phyloP scores from a whole-genome alignment of 2,329 filamentous ascomycete genomes.

The Septoria linicola region DNA sequence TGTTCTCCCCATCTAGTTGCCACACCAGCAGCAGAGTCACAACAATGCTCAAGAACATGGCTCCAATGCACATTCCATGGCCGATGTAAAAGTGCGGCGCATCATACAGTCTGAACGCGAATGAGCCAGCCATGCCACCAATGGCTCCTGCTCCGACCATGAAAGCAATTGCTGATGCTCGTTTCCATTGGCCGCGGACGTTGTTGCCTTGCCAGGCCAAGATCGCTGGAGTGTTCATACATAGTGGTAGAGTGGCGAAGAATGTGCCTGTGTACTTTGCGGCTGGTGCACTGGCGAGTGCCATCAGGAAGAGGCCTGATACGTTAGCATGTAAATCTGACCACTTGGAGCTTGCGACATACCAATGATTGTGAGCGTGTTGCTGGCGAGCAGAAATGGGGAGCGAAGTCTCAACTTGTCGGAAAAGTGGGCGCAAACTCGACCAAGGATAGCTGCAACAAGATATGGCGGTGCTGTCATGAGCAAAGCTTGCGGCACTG shows the following conservation, averaged over 20 bases:
- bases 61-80: slow-evolving; percentile 18
- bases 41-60: slow-evolving; percentile 18
- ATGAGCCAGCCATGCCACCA: slow-evolving; percentile 60
- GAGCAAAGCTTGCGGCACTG: slow-evolving; percentile 43
- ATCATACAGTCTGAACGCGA: slow-evolving; percentile 24
- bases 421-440: slow-evolving; percentile 26
- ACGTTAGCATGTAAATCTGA: too few species aligned
- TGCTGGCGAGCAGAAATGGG: slow-evolving; percentile 27
- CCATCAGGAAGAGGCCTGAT: slow-evolving; percentile 22
- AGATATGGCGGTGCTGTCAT: slow-evolving; percentile 48
- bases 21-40: slow-evolving; percentile 16
- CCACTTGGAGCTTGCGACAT: too few species aligned
- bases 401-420: slow-evolving; percentile 28
- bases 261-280: slow-evolving; percentile 35
- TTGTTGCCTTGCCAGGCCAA: slow-evolving; percentile 44
- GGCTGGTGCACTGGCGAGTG: slow-evolving; percentile 28
- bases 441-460: slow-evolving; percentile 25
- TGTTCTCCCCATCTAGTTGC: slow-evolving; percentile 22
- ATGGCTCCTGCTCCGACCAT: slow-evolving; percentile 40
- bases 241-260: slow-evolving; percentile 29
- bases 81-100: slow-evolving; percentile 22
- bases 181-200: slow-evolving; percentile 54
- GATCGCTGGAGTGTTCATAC: slow-evolving; percentile 24
- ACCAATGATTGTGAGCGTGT: slow-evolving; percentile 7
- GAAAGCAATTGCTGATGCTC: slow-evolving; percentile 31